Conservation (phyloP, 2,329 filamentous ascomycete species). For the Ascochyta pisi region DNA sequence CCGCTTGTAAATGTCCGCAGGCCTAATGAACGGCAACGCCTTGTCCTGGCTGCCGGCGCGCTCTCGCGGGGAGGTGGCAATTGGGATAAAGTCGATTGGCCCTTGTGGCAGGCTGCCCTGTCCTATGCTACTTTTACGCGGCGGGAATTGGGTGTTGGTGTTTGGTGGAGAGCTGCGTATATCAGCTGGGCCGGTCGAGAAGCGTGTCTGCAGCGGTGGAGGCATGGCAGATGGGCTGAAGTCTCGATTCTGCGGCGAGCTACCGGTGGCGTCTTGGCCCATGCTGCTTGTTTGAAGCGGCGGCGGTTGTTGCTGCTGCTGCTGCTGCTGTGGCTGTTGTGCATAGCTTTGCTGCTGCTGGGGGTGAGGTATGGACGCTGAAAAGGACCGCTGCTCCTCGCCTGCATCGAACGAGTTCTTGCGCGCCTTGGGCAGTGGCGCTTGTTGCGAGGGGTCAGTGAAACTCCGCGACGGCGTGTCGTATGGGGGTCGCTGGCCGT, state of each 20-base stretch:
- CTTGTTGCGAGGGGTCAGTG: constrained; percentile 50
- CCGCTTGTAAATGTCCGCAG: constrained; percentile 78
- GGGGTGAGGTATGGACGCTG: constrained; percentile 37
- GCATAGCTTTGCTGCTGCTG: constrained; percentile 26
- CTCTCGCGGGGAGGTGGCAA: constrained; percentile 34
- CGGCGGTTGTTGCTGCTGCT: constrained; percentile 20
- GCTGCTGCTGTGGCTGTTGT: constrained; percentile 18
- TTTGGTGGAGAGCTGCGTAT: constrained; percentile 36
- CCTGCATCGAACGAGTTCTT: constrained; percentile 63
- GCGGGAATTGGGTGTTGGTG: constrained; percentile 59
- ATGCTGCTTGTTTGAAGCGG: constrained; percentile 34
- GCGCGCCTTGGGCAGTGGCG: constrained; percentile 37
- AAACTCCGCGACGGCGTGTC: constrained; percentile 45
- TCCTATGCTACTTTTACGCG: constrained; percentile 68
- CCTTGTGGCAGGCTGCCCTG: constrained; percentile 43
- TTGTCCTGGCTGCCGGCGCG: constrained; percentile 53
- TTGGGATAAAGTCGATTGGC: constrained; percentile 11
- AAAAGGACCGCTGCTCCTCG: constrained; percentile 61
- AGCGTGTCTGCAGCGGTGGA: constrained; percentile 55
- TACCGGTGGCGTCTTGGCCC: constrained; percentile 43
- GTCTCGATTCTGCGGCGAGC: constrained; percentile 53
- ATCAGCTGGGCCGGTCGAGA: constrained; percentile 48
- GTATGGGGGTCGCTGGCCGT: constrained; percentile 36
- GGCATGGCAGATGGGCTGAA: constrained; percentile 62
- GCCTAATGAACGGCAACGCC: constrained; percentile 70